Percentiles rank a stretch among this genome's conserved stretches.
Conservation (phyloP, 169 alveolate genomes). For the Eimeria tenella region DNA sequence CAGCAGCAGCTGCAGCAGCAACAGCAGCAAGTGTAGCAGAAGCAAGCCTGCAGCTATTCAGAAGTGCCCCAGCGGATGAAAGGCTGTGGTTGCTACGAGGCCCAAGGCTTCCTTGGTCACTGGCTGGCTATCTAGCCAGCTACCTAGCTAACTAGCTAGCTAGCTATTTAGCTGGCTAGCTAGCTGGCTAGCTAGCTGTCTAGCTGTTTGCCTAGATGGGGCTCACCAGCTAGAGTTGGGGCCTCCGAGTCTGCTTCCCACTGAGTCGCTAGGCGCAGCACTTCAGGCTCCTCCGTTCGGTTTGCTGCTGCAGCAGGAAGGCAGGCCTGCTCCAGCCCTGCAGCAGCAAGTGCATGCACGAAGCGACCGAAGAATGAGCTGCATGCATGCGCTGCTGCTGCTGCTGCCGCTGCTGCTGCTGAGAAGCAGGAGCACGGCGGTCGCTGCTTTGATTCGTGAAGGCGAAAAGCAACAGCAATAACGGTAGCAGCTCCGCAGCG, state of each 20-base stretch:
- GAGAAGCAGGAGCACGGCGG: not conserved
- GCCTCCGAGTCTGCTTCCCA: constrained; percentile 43
- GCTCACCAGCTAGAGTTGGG: constrained; percentile 28
- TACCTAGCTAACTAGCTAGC: too few species aligned
- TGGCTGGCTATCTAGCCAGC: not conserved
- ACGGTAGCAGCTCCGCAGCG: too few species aligned
- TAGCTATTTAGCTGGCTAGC: too few species aligned
- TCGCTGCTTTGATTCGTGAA: too few species aligned
- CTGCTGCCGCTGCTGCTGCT: not conserved
- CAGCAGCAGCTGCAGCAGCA: not conserved
- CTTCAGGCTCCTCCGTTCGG: not conserved
- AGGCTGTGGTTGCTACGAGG: too few species aligned
- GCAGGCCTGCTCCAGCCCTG: constrained; percentile 29
- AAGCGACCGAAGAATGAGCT: not conserved
- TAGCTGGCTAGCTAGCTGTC: too few species aligned
- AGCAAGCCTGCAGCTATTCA: not conserved
- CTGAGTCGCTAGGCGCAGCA: not conserved
- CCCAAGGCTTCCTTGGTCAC: not conserved
- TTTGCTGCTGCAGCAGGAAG: not conserved
- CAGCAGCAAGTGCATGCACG: not conserved
- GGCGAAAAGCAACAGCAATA: not conserved
- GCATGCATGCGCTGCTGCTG: not conserved
- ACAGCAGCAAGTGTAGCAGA: not conserved
- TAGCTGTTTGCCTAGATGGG: not conserved
- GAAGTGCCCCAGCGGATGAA: not conserved